A percentile compares a stretch with the other conserved stretches of the same genome.
phyloP scores from a whole-genome alignment of 148 eudicot species.

The Euryodendron excelsum region DNA sequence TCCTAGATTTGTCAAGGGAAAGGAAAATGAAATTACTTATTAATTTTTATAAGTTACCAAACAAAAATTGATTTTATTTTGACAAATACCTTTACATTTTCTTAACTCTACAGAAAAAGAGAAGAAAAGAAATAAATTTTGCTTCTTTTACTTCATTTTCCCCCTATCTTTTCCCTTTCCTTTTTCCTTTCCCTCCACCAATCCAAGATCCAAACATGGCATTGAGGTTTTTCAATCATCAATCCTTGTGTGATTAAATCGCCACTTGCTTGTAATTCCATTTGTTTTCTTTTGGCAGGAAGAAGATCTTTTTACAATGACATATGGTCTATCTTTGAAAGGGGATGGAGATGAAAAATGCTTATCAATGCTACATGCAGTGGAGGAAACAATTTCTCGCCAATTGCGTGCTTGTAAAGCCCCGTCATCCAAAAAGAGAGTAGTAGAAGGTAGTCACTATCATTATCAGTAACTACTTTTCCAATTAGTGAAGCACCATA shows the following conservation, averaged over 20 bases:
- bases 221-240: not conserved
- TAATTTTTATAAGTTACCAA: no score
- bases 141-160: no score
- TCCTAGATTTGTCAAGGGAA: no score
- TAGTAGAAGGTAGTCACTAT: conserved; percentile 58
- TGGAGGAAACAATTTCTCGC: conserved; percentile 91
- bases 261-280: conserved; percentile 13
- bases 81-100: no score
- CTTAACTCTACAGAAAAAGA: no score
- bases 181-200: no score
- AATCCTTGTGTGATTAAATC: not conserved
- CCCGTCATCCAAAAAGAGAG: conserved; percentile 59
- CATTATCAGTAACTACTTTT: not conserved
- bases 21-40: no score
- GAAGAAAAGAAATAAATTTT: no score
- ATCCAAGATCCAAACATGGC: no score
- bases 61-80: no score
- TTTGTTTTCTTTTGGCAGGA: conserved; percentile 53
- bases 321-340: conserved; percentile 85
- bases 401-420: conserved; percentile 90
- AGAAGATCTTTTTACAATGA: conserved; percentile 86
- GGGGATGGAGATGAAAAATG: conserved; percentile 85
- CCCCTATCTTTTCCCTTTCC: no score
- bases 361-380: conserved; percentile 72
- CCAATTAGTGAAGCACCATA: not conserved